A percentile compares a stretch with the other conserved stretches of the same genome.
phyloP scores from a whole-genome alignment of 495 filamentous ascomycete genomes.

The Daldinia loculata region DNA sequence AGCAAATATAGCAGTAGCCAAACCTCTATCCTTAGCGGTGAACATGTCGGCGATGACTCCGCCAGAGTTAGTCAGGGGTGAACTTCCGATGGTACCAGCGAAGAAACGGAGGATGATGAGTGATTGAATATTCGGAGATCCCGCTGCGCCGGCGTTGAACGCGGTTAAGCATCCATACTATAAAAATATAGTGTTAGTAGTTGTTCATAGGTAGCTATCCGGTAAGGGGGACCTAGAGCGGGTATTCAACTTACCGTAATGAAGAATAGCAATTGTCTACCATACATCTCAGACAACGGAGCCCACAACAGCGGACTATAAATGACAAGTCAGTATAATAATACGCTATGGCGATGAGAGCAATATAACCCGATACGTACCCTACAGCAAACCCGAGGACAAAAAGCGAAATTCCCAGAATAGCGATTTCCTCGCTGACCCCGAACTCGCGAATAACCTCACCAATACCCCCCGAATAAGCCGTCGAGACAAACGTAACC shows the following conservation, averaged over 20 bases:
- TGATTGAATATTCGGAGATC: conserved; percentile 68
- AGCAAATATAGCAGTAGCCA: conserved; percentile 71
- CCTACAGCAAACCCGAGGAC: conserved; percentile 77
- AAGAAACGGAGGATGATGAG: conserved; percentile 81
- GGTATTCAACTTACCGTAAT: conserved; percentile 51
- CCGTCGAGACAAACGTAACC: conserved; percentile 79
- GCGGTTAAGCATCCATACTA: conserved; percentile 62
- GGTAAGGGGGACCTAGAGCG: neutral
- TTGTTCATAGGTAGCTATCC: neutral
- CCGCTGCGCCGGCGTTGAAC: conserved; percentile 73
- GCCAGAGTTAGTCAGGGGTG: conserved; percentile 75
- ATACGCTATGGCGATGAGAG: conserved; percentile 40
- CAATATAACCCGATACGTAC: conserved; percentile 58
- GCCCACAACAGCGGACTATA: conserved; percentile 38
- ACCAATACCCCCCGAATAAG: conserved; percentile 75
- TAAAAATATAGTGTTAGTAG: neutral
- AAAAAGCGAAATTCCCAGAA: conserved; percentile 76
- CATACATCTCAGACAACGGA: conserved; percentile 69
- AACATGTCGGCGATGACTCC: conserved; percentile 84
- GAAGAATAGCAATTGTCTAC: conserved; percentile 74
- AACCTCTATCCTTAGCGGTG: conserved; percentile 65
- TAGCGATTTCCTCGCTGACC: conserved; percentile 67
- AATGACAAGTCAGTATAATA: neutral
- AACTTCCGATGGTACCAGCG: conserved; percentile 79
- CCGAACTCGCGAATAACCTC: conserved; percentile 67